Evolutionary conservation across 306 rosid genomes (phyloP), one percentile per base, ranked within the genome.

Genomic region (Sesbania bispinosa): DNA sequence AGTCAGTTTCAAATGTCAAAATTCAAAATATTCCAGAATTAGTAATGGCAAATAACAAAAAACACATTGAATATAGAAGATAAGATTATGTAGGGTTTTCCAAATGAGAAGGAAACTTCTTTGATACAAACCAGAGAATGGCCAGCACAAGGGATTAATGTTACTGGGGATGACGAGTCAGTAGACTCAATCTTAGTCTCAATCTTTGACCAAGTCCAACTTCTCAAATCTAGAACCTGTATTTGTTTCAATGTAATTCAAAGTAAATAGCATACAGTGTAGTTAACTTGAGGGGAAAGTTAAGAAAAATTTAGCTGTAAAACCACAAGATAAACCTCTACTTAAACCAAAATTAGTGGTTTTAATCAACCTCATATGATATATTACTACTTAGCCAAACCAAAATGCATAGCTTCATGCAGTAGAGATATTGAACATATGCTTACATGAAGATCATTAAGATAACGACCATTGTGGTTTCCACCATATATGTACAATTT

Each of bases 381-480:
- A 63, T 18, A 70, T 5, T 43, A 24, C 26, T 18, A 62, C 72
- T 19, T 8, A 29, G 21, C n/a, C n/a, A n/a, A n/a, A n/a, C 13
- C 7, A 62, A 45, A 69, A 53, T 5, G 51, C 8, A 58, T 69
- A 42, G 39, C 42, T 30, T 42, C 43, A 67, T 76, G 74, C 38
- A 51, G 53, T 54, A 29, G 3, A 42, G 45, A 71, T 42, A 41
- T 50, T 53, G 30, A 54, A 36, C 60, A 69, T 78, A 55, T 75
- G 75, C 97, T 88, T 80, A 93, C 98, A 51, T 85, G 88, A 61
- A 93, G 86, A 81, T 93, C 97, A 82, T 77, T 90, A 54, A 93
- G 96, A 83, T 93, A 90, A 72, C 98, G 98, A 30, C 98, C 98
- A 77, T 93, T 93, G 85, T 93, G 97, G 80, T 90, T 93, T 83